Evolutionary conservation across 2,329 filamentous ascomycete genomes (phyloP).

Genomic region (Penicillium nordicum): DNA sequence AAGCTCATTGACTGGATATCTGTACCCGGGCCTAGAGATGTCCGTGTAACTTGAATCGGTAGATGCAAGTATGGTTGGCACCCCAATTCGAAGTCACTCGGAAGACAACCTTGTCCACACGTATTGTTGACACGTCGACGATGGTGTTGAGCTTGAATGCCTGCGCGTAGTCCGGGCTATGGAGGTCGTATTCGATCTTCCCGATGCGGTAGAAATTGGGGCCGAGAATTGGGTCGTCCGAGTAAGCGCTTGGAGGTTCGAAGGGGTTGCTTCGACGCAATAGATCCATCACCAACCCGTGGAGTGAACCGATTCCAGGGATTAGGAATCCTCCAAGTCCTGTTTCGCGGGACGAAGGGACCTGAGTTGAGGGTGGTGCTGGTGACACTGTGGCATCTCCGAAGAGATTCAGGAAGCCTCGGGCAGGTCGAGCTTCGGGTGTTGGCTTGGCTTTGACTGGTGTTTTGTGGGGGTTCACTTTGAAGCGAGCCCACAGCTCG

Average conservation of each 20-base stretch:
- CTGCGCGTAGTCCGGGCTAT: slow-evolving; percentile 37
- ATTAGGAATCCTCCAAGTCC: slow-evolving; percentile 12
- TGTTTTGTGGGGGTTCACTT: slow-evolving; percentile 35
- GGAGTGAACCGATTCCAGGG: slow-evolving; percentile 23
- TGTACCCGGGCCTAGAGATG: slow-evolving; percentile 22
- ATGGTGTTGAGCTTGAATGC: slow-evolving; percentile 38
- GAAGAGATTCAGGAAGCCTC: slow-evolving; percentile 3
- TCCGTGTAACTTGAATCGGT: slow-evolving; percentile 46
- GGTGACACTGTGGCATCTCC: background rate
- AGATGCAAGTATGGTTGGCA: slow-evolving; percentile 43
- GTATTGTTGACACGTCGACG: slow-evolving; percentile 34
- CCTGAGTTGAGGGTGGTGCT: background rate
- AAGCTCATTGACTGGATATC: background rate
- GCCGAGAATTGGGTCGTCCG: slow-evolving; percentile 36
- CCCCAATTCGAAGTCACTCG: slow-evolving; percentile 46
- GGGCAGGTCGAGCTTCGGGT: background rate
- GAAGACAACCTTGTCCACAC: slow-evolving; percentile 41
- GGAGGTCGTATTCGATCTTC: slow-evolving; percentile 39
- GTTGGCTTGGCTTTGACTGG: slow-evolving; percentile 3
- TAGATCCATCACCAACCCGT: slow-evolving; percentile 31
- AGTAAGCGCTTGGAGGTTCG: slow-evolving; percentile 33
- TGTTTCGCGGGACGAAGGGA: slow-evolving; percentile 8
- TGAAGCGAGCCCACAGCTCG: slow-evolving; percentile 65
- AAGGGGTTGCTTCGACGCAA: slow-evolving; percentile 30
- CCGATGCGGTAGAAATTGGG: slow-evolving; percentile 40